Base-by-base conservation (phyloP, 1,139 yeast genomes). In the Candida sanyaensis region DNA sequence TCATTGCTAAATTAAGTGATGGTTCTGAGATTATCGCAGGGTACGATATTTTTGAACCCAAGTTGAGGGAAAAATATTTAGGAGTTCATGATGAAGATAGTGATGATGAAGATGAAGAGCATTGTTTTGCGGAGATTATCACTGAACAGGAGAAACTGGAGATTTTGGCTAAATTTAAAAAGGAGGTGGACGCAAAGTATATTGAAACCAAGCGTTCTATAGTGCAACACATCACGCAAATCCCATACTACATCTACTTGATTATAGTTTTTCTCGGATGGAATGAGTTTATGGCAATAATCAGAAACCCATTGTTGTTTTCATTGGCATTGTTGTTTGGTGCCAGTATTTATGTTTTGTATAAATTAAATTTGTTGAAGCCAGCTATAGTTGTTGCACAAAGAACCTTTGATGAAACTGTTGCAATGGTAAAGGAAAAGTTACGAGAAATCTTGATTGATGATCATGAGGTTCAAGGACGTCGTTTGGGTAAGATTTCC, bases 211-310 rank as follows among this genome's bases (percentile, higher is more conserved):
- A 86, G 61, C 77, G 96, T 50, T 84, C 93, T 5, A 79, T 86
- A 49, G 77, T 87, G 32, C 84, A 82, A 50, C 84, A 83, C 47
- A 78, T 81, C 11, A 82, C 96, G 0, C 86, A 86, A 51, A 86
- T 93, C 50, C 99, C 99, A 4, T 74, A 84, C 58, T 95, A 87
- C 72, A 81, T 93, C 51, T 90, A 89, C 66, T 70, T 83, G 23
- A 63, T 93, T 6, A 72, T 93, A 24, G 66, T 87, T 3, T 83
- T 88, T 6, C 73, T 93, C 30, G 99, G 99, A 11, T 93, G 97
- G 97, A 92, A 92, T 66, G 98, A 95, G 73, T 87, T 93, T 58
- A 81, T 91, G 87, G 87, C 96, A 7, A 82, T 93, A 23, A 62
- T 93, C 44, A 79, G 96, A 53, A 92, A 89, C 64, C 99, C 99